Base-by-base conservation (phyloP, 2,329 filamentous ascomycete genomes). In the Arthrobotrys musiformis region DNA sequence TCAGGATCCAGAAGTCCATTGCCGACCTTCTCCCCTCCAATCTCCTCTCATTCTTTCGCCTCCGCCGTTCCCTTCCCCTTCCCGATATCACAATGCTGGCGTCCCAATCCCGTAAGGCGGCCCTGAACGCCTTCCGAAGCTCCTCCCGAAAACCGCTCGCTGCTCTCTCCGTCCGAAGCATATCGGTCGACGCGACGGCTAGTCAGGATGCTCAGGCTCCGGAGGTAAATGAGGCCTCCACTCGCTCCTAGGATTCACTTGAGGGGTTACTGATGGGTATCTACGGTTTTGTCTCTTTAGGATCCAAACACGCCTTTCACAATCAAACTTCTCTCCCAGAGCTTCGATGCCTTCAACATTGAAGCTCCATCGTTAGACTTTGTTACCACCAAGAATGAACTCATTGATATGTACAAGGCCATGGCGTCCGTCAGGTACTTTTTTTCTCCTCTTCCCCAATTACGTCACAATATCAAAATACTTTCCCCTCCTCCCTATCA, bases 281-380 rank as follows among this genome's bases (percentile, higher is more conserved):
- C 15, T 13, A n/a, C 26, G 17, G n/a, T 17, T 11, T 28, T 7
- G 19, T n/a, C 2, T 52, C 11, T 80, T 68, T 83, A 97, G 93
- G 92, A 94, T 85, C 94, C 97, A 85, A 93, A 97, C 83, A 92
- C 97, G 88, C 90, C 90, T 80, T 98, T 99, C 87, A 89, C 91
- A 83, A 90, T 99, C 84, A 91, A 90, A 83, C 91, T 99, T 84
- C 97, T 93, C 84, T 93, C 97, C 85, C 94, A 98, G 91, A 94
- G 93, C 87, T 99, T 98, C 87, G 95, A 99, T 89, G 97, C 95
- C 74, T 99, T 98, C 87, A 93, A 97, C 88, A 90, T 99, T 84
- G 95, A 99, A 86, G 94, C 94, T 81, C 95, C 95, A 80, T 88
- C 93, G 74, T 97, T 97, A 88, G 94, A 92, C 79, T 87, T 99